Evolutionary conservation across 495 filamentous ascomycete species (phyloP).

Genomic region (Lineolata rhizophorae): DNA sequence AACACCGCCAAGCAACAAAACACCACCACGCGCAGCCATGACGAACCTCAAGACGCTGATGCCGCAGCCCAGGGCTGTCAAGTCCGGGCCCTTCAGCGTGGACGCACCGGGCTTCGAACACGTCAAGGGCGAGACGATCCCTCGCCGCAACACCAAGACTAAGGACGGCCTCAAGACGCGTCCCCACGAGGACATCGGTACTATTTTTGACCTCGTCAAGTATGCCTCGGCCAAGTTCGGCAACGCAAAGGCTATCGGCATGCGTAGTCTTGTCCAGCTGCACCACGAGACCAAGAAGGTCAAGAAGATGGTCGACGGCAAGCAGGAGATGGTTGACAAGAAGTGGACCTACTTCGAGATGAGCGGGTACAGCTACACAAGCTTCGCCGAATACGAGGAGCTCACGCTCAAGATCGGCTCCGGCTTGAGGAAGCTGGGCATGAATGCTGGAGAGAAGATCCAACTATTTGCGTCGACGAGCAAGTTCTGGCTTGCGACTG

Average conservation of each 20-base stretch:
- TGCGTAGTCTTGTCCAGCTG: slow-evolving; percentile 56
- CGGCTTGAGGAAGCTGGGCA: slow-evolving; percentile 52
- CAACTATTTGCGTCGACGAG: slow-evolving; percentile 75
- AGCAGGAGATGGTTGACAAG: slow-evolving; percentile 80
- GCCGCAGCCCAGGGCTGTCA: slow-evolving; percentile 38
- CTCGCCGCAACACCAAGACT: slow-evolving; percentile 52
- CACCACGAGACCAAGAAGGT: slow-evolving; percentile 91
- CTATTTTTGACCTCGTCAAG: slow-evolving; percentile 68
- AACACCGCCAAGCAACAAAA: no score
- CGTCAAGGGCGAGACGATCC: slow-evolving; percentile 74
- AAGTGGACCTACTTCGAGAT: slow-evolving; percentile 92
- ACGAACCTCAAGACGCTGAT: slow-evolving; percentile 23
- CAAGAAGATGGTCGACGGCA: slow-evolving; percentile 86
- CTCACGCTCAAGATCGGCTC: slow-evolving; percentile 48
- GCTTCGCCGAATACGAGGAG: slow-evolving; percentile 74
- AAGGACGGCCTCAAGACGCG: slow-evolving; percentile 45
- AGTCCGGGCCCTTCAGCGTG: slow-evolving; percentile 49
- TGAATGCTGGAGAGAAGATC: slow-evolving; percentile 48
- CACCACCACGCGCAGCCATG: no score
- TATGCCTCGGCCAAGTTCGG: slow-evolving; percentile 62
- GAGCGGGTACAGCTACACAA: slow-evolving; percentile 66
- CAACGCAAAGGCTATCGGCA: slow-evolving; percentile 70
- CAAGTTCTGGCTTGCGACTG: no score
- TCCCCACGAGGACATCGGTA: slow-evolving; percentile 51
- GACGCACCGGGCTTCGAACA: slow-evolving; percentile 51